These are phyloP conservation scores for Begonia peltatifolia DNA, from an alignment of 306 rosid species.

Conservation along the genomic window DNA sequence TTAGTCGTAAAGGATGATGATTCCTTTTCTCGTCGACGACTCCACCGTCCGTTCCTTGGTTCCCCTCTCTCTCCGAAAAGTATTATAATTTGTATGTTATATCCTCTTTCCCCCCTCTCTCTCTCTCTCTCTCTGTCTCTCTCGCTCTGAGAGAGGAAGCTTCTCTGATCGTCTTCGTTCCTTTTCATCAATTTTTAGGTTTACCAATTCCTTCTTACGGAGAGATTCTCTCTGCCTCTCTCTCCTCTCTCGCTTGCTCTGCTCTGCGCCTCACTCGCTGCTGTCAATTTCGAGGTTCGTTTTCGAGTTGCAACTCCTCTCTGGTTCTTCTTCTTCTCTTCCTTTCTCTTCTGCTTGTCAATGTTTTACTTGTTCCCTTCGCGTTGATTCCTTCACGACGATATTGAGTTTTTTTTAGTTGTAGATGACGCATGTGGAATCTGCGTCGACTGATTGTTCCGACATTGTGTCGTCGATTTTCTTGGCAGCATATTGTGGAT, in stretches of 20 bases:
- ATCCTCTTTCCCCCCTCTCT: not conserved
- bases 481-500: too few relatives aligned
- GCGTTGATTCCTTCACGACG: not conserved
- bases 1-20: not conserved
- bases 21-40: conserved; percentile 25
- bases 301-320: not conserved
- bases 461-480: too few relatives aligned
- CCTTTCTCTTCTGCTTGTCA: not conserved
- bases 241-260: conserved; percentile 1
- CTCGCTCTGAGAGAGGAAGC: conserved; percentile 10
- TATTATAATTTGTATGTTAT: not conserved
- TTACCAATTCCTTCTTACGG: conserved; percentile 3
- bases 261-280: conserved; percentile 1
- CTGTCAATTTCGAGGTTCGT: conserved; percentile 27
- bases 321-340: not conserved
- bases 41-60: conserved; percentile 18
- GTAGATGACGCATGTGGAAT: too few relatives aligned
- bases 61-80: conserved; percentile 7
- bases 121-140: conserved; percentile 8
- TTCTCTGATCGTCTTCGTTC: conserved; percentile 22
- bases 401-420: too few relatives aligned
- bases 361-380: not conserved
- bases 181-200: conserved; percentile 11
- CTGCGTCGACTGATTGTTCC: too few relatives aligned
- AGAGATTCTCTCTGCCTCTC: conserved; percentile 5